Conservation (phyloP, 106 monocot species). For the Apostasia ramifera region DNA sequence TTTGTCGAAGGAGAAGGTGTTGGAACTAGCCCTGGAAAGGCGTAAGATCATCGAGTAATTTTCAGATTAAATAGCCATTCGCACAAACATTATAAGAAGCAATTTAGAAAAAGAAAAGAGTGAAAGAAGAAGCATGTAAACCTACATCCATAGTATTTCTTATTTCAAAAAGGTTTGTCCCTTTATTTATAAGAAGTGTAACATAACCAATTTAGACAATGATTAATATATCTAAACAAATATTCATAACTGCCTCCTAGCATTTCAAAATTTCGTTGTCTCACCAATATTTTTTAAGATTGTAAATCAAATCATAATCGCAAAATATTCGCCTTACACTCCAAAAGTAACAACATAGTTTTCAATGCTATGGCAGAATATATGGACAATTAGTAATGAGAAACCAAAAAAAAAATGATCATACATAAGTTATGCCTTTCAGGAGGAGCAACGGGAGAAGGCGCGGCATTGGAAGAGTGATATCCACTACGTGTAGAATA, state of each 20-base stretch:
- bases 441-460: constrained; percentile 23
- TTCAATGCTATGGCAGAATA: neutral
- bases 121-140: too few relatives aligned
- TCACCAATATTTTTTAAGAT: too few relatives aligned
- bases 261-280: too few relatives aligned
- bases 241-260: too few relatives aligned
- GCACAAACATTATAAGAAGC: constrained; percentile 1
- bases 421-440: constrained; percentile 18
- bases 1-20: constrained; percentile 31
- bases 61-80: constrained; percentile 3
- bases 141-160: too few relatives aligned
- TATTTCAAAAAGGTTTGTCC: too few relatives aligned
- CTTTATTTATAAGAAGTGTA: too few relatives aligned
- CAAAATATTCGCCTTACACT: too few relatives aligned
- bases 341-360: too few relatives aligned
- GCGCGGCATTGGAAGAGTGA: constrained; percentile 5
- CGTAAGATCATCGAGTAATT: neutral
- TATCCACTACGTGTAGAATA: constrained; percentile 18
- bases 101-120: constrained; percentile 1
- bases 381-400: neutral
- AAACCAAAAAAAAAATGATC: neutral
- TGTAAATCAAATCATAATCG: too few relatives aligned
- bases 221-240: too few relatives aligned
- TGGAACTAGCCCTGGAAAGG: constrained; percentile 43
- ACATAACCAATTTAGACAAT: too few relatives aligned